A percentile compares a stretch with the other conserved stretches of the same genome.
phyloP scores from a whole-genome alignment of 257 asterid species.

The Nicotiana tomentosiformis region DNA sequence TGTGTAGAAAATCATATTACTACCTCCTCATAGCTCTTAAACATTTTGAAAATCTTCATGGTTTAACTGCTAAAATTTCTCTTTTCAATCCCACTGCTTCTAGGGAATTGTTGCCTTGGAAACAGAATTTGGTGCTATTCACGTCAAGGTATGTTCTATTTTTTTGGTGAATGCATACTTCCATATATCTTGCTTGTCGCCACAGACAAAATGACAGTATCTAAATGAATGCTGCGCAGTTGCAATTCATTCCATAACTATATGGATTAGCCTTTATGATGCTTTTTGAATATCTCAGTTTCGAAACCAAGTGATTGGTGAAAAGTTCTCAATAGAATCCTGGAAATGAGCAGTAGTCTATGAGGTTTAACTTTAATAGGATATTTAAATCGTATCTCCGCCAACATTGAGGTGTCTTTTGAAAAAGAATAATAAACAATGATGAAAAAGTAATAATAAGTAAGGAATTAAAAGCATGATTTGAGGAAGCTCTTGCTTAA shows the following conservation, averaged over 20 bases:
- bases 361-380: not conserved
- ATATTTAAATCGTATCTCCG: not conserved
- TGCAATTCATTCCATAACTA: not conserved
- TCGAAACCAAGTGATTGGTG: not conserved
- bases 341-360: not conserved
- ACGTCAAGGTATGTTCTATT: slow-evolving; percentile 59
- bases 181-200: not conserved
- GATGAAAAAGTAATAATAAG: not conserved
- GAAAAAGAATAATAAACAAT: not conserved
- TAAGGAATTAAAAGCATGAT: not conserved
- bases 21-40: not conserved
- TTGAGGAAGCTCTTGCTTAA: not conserved
- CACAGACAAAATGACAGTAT: not conserved
- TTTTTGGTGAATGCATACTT: not conserved
- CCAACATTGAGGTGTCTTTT: not conserved
- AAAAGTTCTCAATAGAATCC: not conserved
- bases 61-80: not conserved
- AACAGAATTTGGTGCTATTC: slow-evolving; percentile 79
- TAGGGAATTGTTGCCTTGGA: slow-evolving; percentile 85
- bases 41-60: not conserved
- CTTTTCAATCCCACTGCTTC: slow-evolving; percentile 1
- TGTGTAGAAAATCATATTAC: not conserved
- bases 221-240: not conserved
- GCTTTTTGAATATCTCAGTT: not conserved
- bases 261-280: not conserved